Evolutionary conservation across 441 rosid genomes (phyloP), one percentile per base, ranked within the genome.

Genomic region (Eutrema salsugineum): DNA sequence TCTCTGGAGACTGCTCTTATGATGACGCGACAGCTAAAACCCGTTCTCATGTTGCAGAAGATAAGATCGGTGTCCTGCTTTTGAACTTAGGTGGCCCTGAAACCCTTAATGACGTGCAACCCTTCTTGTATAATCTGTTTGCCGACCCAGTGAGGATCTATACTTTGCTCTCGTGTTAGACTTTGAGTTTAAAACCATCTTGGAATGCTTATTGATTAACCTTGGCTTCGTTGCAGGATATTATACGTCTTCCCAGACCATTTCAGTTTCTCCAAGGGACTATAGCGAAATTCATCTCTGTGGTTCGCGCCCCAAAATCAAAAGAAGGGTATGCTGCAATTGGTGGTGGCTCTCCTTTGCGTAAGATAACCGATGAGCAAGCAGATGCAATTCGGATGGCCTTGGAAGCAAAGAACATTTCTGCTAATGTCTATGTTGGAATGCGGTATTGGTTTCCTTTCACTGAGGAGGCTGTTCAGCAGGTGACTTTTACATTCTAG

Each of bases 1-100:
- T 88, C 0, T 66, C 81, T 7, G 91, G 86, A 72, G 85, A 69
- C 57, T 49, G 48, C 66, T 70, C 86, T 5, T 80, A 50, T 51
- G 72, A 67, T 35, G 92, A 85, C 8, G 66, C 64, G 63, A 42
- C 65, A 46, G 53, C 42, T 44, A 85, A 81, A 59, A 47, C 86
- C 11, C 38, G 49, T 70, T 62, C 87, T 22, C 82, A 19, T 24
- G 80, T 80, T 16, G 70, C 75, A 0, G 89, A 91, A 54, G 97
- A 91, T 36, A 90, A 82, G 76, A 75, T 91, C 50, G 97, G 97
- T 60, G 95, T 94, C 65, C 79, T 91, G 68, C 96, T 91, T 77
- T 82, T 91, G 78, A 94, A 94, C 69, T 88, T 94, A 67, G 99
- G 99, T 78, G 99, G 97, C 14, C 99, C 99, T 1, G 97, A 94